Base-by-base conservation (phyloP, 805 yeast genomes). In the Kuraishia cidri region DNA sequence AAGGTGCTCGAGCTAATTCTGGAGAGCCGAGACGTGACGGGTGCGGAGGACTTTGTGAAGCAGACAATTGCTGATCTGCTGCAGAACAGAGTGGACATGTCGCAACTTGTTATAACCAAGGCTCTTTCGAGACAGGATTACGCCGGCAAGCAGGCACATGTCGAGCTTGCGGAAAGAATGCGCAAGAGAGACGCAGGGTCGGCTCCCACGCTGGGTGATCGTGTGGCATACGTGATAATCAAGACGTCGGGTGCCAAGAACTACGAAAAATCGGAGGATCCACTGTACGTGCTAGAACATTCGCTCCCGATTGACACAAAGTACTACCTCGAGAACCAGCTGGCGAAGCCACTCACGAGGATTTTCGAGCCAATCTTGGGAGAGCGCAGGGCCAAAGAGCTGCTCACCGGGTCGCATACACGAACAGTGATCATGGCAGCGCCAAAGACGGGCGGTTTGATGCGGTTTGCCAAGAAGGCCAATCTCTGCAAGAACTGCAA, bases 231-330 rank as follows among this genome's bases (percentile, higher is more conserved):
- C 52, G 98, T 92, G 23, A 88, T 92, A 37, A 80, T 84, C 44
- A 74, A 75, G 48, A 77, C 90, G 0, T 79, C 85, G 4, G 79
- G 85, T 32, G 83, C 85, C 36, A 88, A 86, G 52, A 81, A 88
- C 41, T 94, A 88, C 56, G 95, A 90, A 44, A 87, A 92, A 56
- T 88, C 97, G 1, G 99, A 92, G 56, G 99, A 92, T 50, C 99
- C 99, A 2, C 60, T 90, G 21, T 92, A 75, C 45, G 98, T 88
- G 1, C 64, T 92, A 50, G 97, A 92, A 44, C 79, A 92, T 54
- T 85, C 92, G 14, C 60, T 92, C 34, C 94, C 96, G 4, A 86
- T 92, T 43, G 99, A 92, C 56, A 86, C 96, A 13, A 86, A 83
- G 45, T 92, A 92, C 50, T 92, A 92, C 48, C 61, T 92, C 50